phyloP scores from a whole-genome alignment of 2,329 filamentous ascomycete genomes.

The Aspergillus sp. region DNA sequence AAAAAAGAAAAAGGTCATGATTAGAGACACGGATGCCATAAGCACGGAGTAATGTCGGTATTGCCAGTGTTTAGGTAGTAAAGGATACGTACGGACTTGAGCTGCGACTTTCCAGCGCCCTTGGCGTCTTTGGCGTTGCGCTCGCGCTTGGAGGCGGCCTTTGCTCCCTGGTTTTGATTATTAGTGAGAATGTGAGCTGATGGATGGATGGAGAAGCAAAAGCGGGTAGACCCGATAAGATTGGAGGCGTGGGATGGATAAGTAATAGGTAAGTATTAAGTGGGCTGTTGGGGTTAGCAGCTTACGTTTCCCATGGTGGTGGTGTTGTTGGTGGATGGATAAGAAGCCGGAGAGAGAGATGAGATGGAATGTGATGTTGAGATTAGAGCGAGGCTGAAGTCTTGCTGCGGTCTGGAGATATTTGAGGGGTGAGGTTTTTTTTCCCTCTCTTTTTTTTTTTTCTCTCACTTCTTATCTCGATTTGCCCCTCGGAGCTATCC shows the following conservation, averaged over 20 bases:
- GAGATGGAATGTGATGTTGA: neutral
- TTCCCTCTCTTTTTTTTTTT: constrained; percentile 1
- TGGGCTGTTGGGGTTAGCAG: neutral
- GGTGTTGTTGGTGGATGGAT: neutral
- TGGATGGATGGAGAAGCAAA: neutral
- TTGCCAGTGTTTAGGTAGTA: too few species aligned
- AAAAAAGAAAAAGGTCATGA: neutral
- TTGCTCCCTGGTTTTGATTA: constrained; percentile 51
- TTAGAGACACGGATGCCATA: constrained; percentile 21
- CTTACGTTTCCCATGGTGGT: constrained; percentile 29
- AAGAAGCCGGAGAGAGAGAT: too few species aligned
- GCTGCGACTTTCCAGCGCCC: constrained; percentile 59
- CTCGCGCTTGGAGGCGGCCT: constrained; percentile 70
- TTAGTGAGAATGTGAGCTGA: too few species aligned
- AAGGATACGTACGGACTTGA: constrained; percentile 59
- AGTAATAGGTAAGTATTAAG: too few species aligned
- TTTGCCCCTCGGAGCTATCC: neutral
- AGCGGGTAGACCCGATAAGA: neutral
- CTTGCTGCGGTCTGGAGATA: neutral
- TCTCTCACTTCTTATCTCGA: neutral
- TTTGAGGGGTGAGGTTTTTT: neutral
- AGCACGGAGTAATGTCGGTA: too few species aligned
- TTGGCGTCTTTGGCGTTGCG: constrained; percentile 64
- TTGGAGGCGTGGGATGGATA: neutral
- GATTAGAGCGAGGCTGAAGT: too few species aligned